Evolutionary conservation across 805 yeast genomes (phyloP).

Genomic region (Nakazawaea ernobii): DNA sequence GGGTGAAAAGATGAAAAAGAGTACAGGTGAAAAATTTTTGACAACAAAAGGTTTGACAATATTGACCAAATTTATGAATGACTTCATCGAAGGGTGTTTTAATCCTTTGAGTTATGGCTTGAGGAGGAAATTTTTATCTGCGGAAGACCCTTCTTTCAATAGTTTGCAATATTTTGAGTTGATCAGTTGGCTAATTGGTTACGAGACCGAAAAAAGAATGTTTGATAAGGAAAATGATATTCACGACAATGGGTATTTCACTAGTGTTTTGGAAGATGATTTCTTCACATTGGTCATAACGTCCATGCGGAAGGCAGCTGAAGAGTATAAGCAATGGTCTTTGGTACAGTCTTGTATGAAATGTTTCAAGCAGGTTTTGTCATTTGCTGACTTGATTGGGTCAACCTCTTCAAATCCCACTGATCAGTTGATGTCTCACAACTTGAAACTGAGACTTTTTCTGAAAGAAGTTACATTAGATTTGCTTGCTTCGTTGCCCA

Average conservation of each 20-base stretch:
- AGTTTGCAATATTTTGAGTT: conserved; percentile 49
- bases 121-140: conserved; percentile 35
- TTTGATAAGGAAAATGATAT: background rate
- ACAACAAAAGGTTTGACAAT: conserved; percentile 23
- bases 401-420: conserved; percentile 23
- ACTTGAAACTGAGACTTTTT: conserved; percentile 64
- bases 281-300: conserved; percentile 49
- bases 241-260: conserved; percentile 37
- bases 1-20: conserved; percentile 19
- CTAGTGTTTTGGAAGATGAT: conserved; percentile 55
- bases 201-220: conserved; percentile 31
- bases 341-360: conserved; percentile 66
- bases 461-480: conserved; percentile 56
- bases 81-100: conserved; percentile 70
- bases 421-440: conserved; percentile 38
- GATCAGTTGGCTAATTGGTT: conserved; percentile 71
- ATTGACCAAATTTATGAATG: conserved; percentile 41
- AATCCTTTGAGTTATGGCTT: conserved; percentile 56
- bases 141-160: conserved; percentile 22
- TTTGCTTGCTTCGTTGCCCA: conserved; percentile 53
- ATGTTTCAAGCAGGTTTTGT: conserved; percentile 58
- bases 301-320: conserved; percentile 29
- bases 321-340: conserved; percentile 44
- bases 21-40: conserved; percentile 21
- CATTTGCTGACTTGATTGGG: conserved; percentile 32